Percentiles rank a stretch among this genome's conserved stretches.
Conservation (phyloP, 2,329 filamentous ascomycete species). For the Trichoderma polysporum region DNA sequence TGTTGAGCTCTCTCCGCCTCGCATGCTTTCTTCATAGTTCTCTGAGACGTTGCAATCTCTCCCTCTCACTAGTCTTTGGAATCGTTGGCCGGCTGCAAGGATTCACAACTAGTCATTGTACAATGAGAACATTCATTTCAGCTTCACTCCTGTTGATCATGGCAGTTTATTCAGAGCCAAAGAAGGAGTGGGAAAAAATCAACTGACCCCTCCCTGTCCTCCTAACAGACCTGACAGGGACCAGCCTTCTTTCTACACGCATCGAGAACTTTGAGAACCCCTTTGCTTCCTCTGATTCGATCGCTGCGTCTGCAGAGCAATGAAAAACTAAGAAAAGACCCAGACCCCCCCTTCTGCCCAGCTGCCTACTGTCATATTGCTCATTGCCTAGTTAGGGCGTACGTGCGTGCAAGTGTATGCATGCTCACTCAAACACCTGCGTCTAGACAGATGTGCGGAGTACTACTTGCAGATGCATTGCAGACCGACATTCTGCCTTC, state of each 20-base stretch:
- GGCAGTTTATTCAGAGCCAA: neutral
- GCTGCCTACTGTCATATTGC: constrained; percentile 2
- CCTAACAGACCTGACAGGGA: constrained; percentile 12
- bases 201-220: constrained; percentile 7
- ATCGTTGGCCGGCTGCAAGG: neutral
- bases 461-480: constrained; percentile 1
- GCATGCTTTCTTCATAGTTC: neutral
- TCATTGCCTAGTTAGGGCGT: neutral
- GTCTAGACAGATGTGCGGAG: neutral
- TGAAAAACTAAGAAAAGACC: constrained; percentile 8
- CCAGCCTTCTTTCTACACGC: constrained; percentile 13
- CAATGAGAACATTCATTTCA: neutral
- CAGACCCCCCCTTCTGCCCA: constrained; percentile 1
- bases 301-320: neutral
- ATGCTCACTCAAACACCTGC: neutral
- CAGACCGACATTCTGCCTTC: constrained; percentile 16
- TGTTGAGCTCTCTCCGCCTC: neutral
- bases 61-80: neutral
- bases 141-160: neutral
- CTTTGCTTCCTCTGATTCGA: constrained; percentile 15
- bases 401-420: neutral
- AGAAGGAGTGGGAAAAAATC: neutral
- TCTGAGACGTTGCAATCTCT: neutral
- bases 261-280: constrained; percentile 5
- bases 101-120: neutral